These are phyloP conservation scores for Verticillium longisporum DNA, from an alignment of 2,329 filamentous ascomycete species.

Conservation along the genomic window DNA sequence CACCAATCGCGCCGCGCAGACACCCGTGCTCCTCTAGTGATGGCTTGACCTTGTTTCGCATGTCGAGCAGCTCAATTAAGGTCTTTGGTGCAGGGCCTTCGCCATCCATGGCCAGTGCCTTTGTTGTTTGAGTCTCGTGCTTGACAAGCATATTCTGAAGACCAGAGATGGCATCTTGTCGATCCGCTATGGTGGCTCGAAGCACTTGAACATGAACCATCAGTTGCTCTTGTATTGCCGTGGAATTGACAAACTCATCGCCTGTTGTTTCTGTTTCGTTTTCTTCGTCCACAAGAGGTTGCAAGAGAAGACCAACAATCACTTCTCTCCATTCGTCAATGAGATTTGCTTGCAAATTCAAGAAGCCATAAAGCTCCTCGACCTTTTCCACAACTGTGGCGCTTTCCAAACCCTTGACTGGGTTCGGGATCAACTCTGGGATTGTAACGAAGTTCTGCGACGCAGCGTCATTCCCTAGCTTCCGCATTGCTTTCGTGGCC, in stretches of 20 bases:
- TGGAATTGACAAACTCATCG: constrained; percentile 84
- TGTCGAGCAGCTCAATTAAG: constrained; percentile 42
- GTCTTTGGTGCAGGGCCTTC: constrained; percentile 66
- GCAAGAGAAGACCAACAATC: constrained; percentile 64
- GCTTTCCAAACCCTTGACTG: constrained; percentile 65
- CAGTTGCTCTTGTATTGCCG: constrained; percentile 80
- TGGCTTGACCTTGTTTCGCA: constrained; percentile 42
- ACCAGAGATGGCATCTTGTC: constrained; percentile 69
- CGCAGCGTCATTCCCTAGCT: constrained; percentile 45
- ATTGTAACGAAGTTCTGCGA: constrained; percentile 54
- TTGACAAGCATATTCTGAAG: constrained; percentile 67
- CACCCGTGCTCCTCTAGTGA: constrained; percentile 32
- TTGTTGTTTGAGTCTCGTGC: constrained; percentile 61
- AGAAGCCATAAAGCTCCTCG: constrained; percentile 53
- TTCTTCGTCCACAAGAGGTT: constrained; percentile 78
- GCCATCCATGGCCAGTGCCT: constrained; percentile 51
- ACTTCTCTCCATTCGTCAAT: constrained; percentile 70
- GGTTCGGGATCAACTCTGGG: constrained; percentile 45
- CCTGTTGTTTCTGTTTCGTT: constrained; percentile 68
- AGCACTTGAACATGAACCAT: constrained; percentile 80
- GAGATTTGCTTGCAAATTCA: constrained; percentile 66
- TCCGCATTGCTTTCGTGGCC: constrained; percentile 57
- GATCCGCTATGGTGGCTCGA: constrained; percentile 69
- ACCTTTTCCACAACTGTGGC: constrained; percentile 59
- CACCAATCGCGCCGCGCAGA: constrained; percentile 69